These are phyloP conservation scores for Conticribra guillardii DNA, from an alignment of 108 stramenopile genomes.

Conservation along the genomic window DNA sequence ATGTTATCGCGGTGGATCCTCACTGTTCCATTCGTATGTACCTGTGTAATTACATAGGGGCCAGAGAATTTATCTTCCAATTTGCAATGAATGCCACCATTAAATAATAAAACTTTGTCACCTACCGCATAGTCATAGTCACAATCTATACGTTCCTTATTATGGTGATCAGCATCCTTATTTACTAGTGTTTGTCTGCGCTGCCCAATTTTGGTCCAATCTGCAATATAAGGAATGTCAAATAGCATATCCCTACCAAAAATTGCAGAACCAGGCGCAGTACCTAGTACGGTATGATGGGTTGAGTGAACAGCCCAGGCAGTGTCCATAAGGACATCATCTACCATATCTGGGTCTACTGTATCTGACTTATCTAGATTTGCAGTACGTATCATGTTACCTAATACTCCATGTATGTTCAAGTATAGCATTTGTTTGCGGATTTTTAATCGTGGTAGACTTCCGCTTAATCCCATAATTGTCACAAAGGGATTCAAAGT, in stretches of 20 bases:
- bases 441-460: conserved; percentile 43
- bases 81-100: too few relatives aligned
- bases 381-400: conserved; percentile 22
- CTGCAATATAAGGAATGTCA: conserved; percentile 8
- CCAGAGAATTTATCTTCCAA: too few relatives aligned
- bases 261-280: conserved; percentile 38
- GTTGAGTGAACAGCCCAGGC: conserved; percentile 28
- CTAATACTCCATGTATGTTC: conserved; percentile 53
- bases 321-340: conserved; percentile 17
- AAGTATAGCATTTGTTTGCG: conserved; percentile 54
- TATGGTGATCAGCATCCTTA: too few relatives aligned
- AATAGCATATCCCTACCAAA: conserved; percentile 51
- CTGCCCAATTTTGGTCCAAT: neutral
- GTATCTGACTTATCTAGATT: neutral
- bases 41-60: too few relatives aligned
- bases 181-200: too few relatives aligned
- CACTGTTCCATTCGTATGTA: too few relatives aligned
- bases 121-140: too few relatives aligned
- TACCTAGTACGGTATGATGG: neutral
- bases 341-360: conserved; percentile 15
- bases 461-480: conserved; percentile 13
- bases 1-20: too few relatives aligned
- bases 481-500: conserved; percentile 4
- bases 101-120: too few relatives aligned
- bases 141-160: too few relatives aligned